Evolutionary conservation across 106 monocot species (phyloP), one percentile per base, ranked within the genome.

Genomic region (Chionographis japonica): DNA sequence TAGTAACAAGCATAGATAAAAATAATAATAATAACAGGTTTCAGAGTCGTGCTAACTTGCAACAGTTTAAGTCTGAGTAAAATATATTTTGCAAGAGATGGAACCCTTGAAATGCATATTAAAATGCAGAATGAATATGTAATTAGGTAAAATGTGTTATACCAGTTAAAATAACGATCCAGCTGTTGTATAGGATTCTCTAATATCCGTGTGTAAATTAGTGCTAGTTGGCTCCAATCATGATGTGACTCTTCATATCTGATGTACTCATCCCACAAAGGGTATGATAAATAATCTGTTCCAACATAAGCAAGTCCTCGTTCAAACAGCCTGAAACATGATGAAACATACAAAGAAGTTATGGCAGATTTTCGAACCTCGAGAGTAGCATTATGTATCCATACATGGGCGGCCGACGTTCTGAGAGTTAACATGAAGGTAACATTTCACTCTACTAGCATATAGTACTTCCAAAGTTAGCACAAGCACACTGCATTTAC

Each of bases 221-320:
- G 77, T 15, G 92, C 87, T 2, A 98, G 67, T 81, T 83, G 73
- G 56, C 75, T 72, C 97, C 97, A 98, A 36, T 84, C 87, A 62
- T 92, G 92, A 15, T 77, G 92, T 63, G 92, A 83, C 55, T 92
- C 89, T 77, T 98, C 97, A 79, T 90, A 98, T 72, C 80, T 89
- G 63, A 98, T 98, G 72, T 98, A 98, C 68, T 92, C 97, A 79
- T 98, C 97, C 97, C 97, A 98, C 52, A 98, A 68, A 11, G 79
- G 82, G 66, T 78, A 81, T 37, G 97, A 98, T 19, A 82, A 67
- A 65, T 98, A 98, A 73, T 98, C 97, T 52, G 92, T 85, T 56
- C 97, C 97, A 66, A 98, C 97, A 83, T 92, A 98, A 58, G 92
- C 92, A 71, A 98, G 68, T 60, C 97, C 97, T 64, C 97, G 78